Evolutionary conservation across 2,329 filamentous ascomycete species (phyloP).

Genomic region (Penicillium psychrosexuale): DNA sequence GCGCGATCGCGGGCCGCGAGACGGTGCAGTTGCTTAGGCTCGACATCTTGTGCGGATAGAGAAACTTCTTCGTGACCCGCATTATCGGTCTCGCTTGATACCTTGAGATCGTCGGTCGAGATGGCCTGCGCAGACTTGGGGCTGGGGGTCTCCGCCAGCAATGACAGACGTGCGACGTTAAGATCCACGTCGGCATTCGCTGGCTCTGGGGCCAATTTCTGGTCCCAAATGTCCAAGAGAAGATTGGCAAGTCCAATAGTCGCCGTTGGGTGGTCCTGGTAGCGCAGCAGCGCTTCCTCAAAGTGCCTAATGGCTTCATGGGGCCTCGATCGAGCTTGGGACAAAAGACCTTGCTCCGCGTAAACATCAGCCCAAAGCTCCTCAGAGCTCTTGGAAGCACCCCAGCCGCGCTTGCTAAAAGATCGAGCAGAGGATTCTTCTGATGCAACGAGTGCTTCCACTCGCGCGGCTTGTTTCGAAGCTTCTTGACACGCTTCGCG

Average conservation of each 20-base stretch:
- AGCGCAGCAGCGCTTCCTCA: conserved; percentile 76
- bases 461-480: conserved; percentile 65
- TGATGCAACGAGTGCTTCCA: conserved; percentile 65
- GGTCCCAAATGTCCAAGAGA: conserved; percentile 77
- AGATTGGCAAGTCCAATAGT: conserved; percentile 82
- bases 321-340: conserved; percentile 58
- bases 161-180: conserved; percentile 26
- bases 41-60: conserved; percentile 38
- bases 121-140: conserved; percentile 20
- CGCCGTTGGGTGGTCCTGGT: conserved; percentile 73
- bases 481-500: conserved; percentile 79
- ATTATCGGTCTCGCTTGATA: conserved; percentile 4
- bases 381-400: conserved; percentile 74
- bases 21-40: conserved; percentile 70
- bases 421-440: conserved; percentile 62
- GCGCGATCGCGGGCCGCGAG: conserved; percentile 89
- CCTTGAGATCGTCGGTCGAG: conserved; percentile 23
- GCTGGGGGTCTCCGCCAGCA: conserved; percentile 23
- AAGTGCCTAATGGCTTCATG: conserved; percentile 73
- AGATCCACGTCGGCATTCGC: conserved; percentile 29
- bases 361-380: conserved; percentile 81
- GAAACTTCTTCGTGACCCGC: conserved; percentile 2
- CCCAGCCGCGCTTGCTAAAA: conserved; percentile 69
- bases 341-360: conserved; percentile 70
- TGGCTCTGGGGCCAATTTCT: conserved; percentile 40